Percentiles rank a stretch among this genome's conserved stretches.
phyloP scores from a whole-genome alignment of 495 filamentous ascomycete species.

The Margaritispora aquatica region DNA sequence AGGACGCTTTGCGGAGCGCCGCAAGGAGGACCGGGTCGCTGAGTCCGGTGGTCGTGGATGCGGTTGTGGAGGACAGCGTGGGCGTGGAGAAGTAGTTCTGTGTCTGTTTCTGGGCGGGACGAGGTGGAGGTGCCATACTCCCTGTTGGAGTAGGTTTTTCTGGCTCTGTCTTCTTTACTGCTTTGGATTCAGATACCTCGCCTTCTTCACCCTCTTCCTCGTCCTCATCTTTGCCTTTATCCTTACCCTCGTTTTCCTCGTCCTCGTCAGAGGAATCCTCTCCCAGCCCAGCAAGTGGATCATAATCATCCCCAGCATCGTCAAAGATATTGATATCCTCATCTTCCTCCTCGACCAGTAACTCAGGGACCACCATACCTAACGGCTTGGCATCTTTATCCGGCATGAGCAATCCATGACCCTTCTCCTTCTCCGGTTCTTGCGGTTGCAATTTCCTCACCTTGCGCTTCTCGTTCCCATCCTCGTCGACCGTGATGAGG shows the following conservation, averaged over 20 bases:
- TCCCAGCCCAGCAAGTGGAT: constrained; percentile 71
- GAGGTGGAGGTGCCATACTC: constrained; percentile 35
- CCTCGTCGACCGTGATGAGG: constrained; percentile 75
- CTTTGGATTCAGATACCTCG: constrained; percentile 9
- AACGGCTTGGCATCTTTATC: constrained; percentile 60
- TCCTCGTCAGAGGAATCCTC: constrained; percentile 36
- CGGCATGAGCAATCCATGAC: constrained; percentile 51
- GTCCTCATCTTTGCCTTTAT: no score
- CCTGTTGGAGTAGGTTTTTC: constrained; percentile 22
- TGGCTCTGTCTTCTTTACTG: constrained; percentile 3
- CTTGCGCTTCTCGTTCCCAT: constrained; percentile 86
- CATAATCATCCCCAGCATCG: constrained; percentile 78
- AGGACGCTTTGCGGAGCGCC: constrained; percentile 77
- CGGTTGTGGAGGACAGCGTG: constrained; percentile 27
- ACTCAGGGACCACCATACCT: constrained; percentile 72
- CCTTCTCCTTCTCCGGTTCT: constrained; percentile 31
- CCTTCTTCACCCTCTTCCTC: no score
- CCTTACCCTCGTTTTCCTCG: no score
- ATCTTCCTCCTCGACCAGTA: constrained; percentile 47
- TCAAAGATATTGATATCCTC: constrained; percentile 78
- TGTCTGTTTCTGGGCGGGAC: constrained; percentile 33
- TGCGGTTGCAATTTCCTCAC: constrained; percentile 45
- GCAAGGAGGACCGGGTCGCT: constrained; percentile 76
- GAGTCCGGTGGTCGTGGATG: constrained; percentile 37
- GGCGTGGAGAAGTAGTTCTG: constrained; percentile 60